Percentiles rank a stretch among this genome's conserved stretches.
These are phyloP conservation scores for Termitomyces sp. DNA, from an alignment of 768 basidiomycete species.

Conservation along the genomic window DNA sequence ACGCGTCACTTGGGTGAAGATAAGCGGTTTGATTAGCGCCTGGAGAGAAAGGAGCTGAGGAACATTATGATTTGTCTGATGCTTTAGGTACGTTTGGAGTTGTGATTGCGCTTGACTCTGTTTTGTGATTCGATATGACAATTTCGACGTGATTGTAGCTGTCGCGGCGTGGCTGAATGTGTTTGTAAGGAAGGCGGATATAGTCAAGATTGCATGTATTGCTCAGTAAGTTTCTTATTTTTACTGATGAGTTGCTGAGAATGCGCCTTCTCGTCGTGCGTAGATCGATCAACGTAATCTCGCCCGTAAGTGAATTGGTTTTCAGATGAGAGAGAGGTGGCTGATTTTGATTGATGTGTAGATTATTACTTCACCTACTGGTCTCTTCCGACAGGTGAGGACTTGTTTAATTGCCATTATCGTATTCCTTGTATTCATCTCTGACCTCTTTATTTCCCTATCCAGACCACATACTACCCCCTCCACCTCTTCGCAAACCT, in stretches of 20 bases:
- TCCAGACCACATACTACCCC: constrained; percentile 48
- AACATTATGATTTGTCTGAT: constrained; percentile 52
- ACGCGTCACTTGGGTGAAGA: no score
- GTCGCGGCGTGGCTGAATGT: constrained; percentile 62
- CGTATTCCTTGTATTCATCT: not conserved
- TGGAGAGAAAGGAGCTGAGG: constrained; percentile 48
- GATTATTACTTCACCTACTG: constrained; percentile 45
- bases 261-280: not conserved
- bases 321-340: not conserved
- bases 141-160: no score
- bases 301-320: constrained; percentile 28
- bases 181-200: constrained; percentile 54
- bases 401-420: no score
- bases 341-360: constrained; percentile 5
- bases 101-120: no score
- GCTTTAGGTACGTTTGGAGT: constrained; percentile 33
- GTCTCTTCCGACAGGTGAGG: constrained; percentile 32
- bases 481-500: constrained; percentile 51
- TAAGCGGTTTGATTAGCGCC: no score
- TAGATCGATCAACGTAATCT: constrained; percentile 46
- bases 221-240: constrained; percentile 43
- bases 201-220: constrained; percentile 59
- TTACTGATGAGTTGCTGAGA: not conserved
- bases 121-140: no score
- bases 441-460: not conserved